Percentiles rank a stretch among this genome's conserved stretches.
Evolutionary conservation across 2,329 filamentous ascomycete species (phyloP).

Genomic region (Dactylellina drechsleri): DNA sequence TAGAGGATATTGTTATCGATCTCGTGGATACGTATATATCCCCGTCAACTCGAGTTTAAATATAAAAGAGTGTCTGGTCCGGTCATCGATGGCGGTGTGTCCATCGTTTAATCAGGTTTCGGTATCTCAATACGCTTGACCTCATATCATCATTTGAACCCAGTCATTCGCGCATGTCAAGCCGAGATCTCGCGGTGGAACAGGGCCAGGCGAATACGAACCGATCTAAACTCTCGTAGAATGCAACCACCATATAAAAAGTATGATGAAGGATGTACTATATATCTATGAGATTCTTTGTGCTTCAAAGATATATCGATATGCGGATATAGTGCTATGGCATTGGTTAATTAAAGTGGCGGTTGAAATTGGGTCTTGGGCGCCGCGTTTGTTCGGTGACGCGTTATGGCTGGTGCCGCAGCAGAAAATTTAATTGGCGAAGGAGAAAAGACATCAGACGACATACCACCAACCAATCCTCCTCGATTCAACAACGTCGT

Average conservation of each 20-base stretch:
- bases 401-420: conserved; percentile 34
- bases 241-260: too few species aligned
- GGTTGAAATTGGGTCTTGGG: too few species aligned
- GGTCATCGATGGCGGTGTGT: neutral
- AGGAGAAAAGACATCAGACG: conserved; percentile 33
- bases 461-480: conserved; percentile 7
- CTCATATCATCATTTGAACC: conserved; percentile 5
- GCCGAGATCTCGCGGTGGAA: conserved; percentile 9
- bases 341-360: too few species aligned
- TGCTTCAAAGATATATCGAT: too few species aligned
- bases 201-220: conserved; percentile 17
- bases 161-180: conserved; percentile 14
- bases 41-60: neutral
- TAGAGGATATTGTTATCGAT: too few species aligned
- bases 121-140: conserved; percentile 31
- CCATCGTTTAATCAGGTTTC: conserved; percentile 22
- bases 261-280: too few species aligned
- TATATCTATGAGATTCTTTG: too few species aligned
- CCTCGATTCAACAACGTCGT: conserved; percentile 25
- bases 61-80: neutral
- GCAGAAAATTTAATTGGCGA: conserved; percentile 27
- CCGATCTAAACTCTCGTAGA: neutral
- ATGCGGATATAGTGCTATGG: too few species aligned
- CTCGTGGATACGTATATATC: too few species aligned
- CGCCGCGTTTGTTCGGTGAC: conserved; percentile 46